phyloP scores from a whole-genome alignment of 305 asterid genomes.

The Fraxinus velutina region DNA sequence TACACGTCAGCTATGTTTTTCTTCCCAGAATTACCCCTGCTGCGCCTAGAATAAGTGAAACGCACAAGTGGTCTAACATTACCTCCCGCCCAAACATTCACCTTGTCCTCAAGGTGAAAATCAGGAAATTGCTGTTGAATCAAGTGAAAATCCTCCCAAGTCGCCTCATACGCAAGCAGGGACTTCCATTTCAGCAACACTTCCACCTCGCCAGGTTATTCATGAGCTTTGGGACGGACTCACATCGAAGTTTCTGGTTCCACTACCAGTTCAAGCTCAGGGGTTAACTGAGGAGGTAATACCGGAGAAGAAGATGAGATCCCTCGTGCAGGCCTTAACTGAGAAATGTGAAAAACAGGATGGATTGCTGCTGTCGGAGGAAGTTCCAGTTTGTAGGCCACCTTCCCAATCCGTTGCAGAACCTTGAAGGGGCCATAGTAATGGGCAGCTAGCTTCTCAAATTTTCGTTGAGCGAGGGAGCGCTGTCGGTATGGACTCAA shows the following conservation, averaged over 20 bases:
- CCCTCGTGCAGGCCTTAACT: not conserved
- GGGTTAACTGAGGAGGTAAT: not conserved
- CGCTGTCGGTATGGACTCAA: too few species aligned
- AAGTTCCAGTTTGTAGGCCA: too few species aligned
- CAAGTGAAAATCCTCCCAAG: not conserved
- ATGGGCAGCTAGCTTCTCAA: too few species aligned
- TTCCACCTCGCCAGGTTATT: not conserved
- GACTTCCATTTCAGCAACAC: not conserved
- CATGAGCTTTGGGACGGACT: not conserved
- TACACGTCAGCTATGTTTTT: not conserved
- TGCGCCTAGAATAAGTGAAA: not conserved
- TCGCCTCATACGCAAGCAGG: not conserved
- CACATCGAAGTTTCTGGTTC: too few species aligned
- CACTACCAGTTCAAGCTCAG: not conserved
- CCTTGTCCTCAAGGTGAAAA: not conserved
- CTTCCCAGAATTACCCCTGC: not conserved
- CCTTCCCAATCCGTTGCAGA: too few species aligned
- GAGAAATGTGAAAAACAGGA: not conserved
- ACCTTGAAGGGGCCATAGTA: too few species aligned
- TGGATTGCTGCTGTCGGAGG: not conserved
- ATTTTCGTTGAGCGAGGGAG: too few species aligned
- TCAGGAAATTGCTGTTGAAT: not conserved
- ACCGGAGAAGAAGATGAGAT: not conserved
- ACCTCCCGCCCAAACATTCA: not conserved
- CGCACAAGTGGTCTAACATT: not conserved